Percentiles rank a stretch among this genome's conserved stretches.
phyloP scores from a whole-genome alignment of 371 early-diverging fungal species.

The Ordospora colligata region DNA sequence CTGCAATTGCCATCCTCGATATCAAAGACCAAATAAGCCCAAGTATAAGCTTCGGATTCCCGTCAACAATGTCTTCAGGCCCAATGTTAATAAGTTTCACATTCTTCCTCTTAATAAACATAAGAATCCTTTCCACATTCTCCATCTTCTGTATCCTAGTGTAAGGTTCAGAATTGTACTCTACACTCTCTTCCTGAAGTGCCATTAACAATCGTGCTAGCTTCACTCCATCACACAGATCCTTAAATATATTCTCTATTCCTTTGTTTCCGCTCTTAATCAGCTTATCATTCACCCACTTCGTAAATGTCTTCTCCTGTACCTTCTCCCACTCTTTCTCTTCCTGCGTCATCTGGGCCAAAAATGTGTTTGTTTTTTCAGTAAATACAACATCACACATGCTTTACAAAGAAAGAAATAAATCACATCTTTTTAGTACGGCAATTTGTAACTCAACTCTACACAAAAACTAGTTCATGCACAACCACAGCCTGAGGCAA shows the following conservation, averaged over 20 bases:
- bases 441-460: background rate
- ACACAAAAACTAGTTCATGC: constrained; percentile 11
- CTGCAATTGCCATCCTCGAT: constrained; percentile 79
- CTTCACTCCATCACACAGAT: constrained; percentile 70
- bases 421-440: constrained; percentile 2
- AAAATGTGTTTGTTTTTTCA: background rate
- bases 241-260: constrained; percentile 66
- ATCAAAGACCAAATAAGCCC: constrained; percentile 95
- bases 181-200: constrained; percentile 67
- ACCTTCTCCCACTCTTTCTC: constrained; percentile 63
- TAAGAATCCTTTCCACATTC: constrained; percentile 80
- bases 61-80: constrained; percentile 81
- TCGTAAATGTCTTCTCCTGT: constrained; percentile 66
- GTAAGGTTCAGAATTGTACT: constrained; percentile 73
- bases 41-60: constrained; percentile 79
- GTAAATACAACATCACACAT: too few relatives aligned
- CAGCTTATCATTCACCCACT: constrained; percentile 82
- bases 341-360: constrained; percentile 10
- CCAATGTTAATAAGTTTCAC: constrained; percentile 81
- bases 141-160: constrained; percentile 84
- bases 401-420: background rate
- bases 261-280: constrained; percentile 63
- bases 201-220: constrained; percentile 58
- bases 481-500: constrained; percentile 11
- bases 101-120: constrained; percentile 73